These are phyloP conservation scores for Phylloboletellus chloephorus DNA, from an alignment of 1,284 basidiomycete genomes.

Conservation along the genomic window DNA sequence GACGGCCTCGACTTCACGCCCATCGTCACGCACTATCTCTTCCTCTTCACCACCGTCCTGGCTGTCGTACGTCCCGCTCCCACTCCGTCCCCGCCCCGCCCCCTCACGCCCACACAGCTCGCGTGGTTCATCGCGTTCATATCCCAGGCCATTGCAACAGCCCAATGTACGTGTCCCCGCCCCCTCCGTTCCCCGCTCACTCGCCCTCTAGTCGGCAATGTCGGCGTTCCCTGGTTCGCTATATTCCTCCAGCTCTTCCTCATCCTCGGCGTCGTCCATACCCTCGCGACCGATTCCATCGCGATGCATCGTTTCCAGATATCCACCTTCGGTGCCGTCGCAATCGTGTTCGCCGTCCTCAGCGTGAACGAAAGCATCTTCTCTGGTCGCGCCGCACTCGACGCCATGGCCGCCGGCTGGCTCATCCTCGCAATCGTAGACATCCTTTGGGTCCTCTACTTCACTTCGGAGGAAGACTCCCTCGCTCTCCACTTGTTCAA, in stretches of 20 bases:
- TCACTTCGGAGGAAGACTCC: constrained; percentile 93
- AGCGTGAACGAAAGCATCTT: constrained; percentile 71
- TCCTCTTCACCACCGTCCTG: constrained; percentile 81
- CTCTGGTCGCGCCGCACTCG: constrained; percentile 44
- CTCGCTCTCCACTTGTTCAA: constrained; percentile 81
- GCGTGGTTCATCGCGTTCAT: constrained; percentile 95
- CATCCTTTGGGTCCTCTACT: constrained; percentile 94
- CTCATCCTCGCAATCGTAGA: constrained; percentile 86
- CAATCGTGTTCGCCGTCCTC: constrained; percentile 83
- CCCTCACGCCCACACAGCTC: constrained; percentile 40
- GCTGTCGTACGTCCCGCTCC: constrained; percentile 53
- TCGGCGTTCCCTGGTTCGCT: constrained; percentile 85
- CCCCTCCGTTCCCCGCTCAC: neutral
- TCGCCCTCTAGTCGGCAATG: constrained; percentile 39
- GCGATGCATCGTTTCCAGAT: constrained; percentile 85
- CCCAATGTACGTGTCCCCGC: constrained; percentile 45
- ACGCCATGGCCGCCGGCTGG: constrained; percentile 91
- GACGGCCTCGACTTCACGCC: constrained; percentile 75
- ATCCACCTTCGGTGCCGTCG: constrained; percentile 79
- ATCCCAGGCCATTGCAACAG: constrained; percentile 65
- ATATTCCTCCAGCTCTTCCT: constrained; percentile 84
- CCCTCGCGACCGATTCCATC: constrained; percentile 80
- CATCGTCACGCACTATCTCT: constrained; percentile 85
- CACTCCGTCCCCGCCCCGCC: constrained; percentile 1
- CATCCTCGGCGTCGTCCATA: constrained; percentile 75